Conservation (phyloP, 108 stramenopile genomes). For the Tribonema minus region DNA sequence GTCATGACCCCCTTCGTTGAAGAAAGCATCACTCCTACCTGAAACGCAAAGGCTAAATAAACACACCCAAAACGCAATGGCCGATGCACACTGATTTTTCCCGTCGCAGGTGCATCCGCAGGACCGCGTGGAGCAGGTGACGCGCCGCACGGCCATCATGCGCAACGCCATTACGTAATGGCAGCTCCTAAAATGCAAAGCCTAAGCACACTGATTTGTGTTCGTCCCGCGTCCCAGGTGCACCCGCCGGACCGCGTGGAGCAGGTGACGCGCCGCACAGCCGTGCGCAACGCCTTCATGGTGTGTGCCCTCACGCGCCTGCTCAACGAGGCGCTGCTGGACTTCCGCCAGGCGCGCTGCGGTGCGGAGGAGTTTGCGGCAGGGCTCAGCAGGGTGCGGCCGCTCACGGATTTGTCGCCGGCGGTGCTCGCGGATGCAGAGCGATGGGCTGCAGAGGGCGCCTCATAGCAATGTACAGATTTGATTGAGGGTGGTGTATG, state of each 20-base stretch:
- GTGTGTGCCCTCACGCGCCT: constrained; percentile 17
- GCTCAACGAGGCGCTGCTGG: constrained; percentile 6
- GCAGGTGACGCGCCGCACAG: background rate
- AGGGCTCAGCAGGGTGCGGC: constrained; percentile 6
- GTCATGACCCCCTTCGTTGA: too few relatives aligned
- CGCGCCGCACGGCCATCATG: too few relatives aligned
- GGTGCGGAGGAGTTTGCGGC: background rate
- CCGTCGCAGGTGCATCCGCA: background rate
- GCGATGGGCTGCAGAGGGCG: too few relatives aligned
- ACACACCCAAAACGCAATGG: too few relatives aligned
- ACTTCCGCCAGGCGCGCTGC: constrained; percentile 13
- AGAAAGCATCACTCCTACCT: too few relatives aligned
- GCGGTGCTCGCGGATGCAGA: constrained; percentile 4
- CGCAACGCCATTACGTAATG: too few relatives aligned
- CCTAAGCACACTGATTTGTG: background rate
- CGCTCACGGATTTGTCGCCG: constrained; percentile 6
- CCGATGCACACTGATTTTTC: background rate
- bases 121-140: background rate
- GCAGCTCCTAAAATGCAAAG: too few relatives aligned
- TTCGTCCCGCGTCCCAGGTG: background rate
- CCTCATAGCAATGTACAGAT: too few relatives aligned
- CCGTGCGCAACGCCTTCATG: constrained; percentile 1
- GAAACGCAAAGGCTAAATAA: too few relatives aligned
- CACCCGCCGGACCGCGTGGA: background rate
- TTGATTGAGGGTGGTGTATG: too few relatives aligned